These are phyloP conservation scores for Oryza brachyantha DNA, from an alignment of 176 grass and related monocot genomes.

Conservation along the genomic window DNA sequence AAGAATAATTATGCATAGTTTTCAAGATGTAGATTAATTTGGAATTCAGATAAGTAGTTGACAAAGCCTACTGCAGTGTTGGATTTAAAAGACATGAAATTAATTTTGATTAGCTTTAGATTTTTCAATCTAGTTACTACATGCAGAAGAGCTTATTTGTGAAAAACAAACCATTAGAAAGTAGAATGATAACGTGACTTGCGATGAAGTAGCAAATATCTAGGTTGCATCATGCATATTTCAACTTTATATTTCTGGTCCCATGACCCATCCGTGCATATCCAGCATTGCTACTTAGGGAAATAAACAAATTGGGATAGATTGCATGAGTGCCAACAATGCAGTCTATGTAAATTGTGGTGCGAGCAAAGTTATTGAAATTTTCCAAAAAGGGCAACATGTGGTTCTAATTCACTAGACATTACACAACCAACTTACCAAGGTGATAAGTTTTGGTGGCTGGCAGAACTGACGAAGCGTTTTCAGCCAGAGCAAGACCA, in stretches of 20 bases:
- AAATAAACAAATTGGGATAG: conserved; percentile 9
- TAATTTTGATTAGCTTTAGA: background rate
- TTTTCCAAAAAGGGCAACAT: conserved; percentile 3
- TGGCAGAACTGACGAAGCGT: conserved; percentile 73
- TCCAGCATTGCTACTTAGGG: background rate
- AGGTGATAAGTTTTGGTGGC: conserved; percentile 90
- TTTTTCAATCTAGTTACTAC: background rate
- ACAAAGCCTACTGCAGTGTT: background rate
- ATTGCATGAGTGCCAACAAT: background rate
- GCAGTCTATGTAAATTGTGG: conserved; percentile 19
- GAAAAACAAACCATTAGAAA: background rate
- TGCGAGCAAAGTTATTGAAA: background rate
- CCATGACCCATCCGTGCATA: conserved; percentile 3
- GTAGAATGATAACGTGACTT: background rate
- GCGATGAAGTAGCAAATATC: background rate
- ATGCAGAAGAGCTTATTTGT: background rate
- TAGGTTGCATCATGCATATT: background rate
- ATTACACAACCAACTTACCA: conserved; percentile 48
- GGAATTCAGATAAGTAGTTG: conserved; percentile 8
- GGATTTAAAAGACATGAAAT: background rate
- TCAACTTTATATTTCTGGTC: background rate
- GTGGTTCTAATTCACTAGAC: conserved; percentile 2
- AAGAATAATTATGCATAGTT: conserved; percentile 25
- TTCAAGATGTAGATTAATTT: background rate
- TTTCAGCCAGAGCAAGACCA: conserved; percentile 87